Evolutionary conservation across 2,329 filamentous ascomycete species (phyloP).

Genomic region (Rutstroemia sp.): DNA sequence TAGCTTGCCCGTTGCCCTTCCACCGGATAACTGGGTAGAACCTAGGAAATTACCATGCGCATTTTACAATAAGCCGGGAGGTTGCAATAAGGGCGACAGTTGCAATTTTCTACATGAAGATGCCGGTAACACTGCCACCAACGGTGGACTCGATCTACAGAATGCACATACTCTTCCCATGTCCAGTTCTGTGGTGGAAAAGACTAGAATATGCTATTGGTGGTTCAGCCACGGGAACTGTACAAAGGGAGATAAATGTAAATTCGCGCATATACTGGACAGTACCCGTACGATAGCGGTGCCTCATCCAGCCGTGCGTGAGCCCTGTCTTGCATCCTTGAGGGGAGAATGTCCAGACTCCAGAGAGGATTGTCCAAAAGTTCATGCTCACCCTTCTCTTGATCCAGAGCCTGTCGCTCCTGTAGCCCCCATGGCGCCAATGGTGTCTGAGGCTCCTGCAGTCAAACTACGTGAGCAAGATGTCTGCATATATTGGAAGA

Average conservation of each 20-base stretch:
- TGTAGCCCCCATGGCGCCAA: neutral
- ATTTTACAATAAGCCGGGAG: neutral
- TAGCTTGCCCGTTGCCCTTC: neutral
- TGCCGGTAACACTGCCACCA: slow-evolving; percentile 2
- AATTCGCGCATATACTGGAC: neutral
- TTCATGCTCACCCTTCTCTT: neutral
- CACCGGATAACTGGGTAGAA: neutral
- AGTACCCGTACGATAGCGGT: neutral
- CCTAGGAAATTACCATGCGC: neutral
- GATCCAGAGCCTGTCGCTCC: neutral
- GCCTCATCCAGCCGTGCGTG: neutral
- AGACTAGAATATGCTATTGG: neutral
- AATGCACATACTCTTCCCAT: no score
- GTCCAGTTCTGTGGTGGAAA: neutral
- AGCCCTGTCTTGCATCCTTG: neutral
- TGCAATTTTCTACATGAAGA: slow-evolving; percentile 15
- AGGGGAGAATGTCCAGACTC: neutral
- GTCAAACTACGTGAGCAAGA: no score
- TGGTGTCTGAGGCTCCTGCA: no score
- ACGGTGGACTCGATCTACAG: neutral
- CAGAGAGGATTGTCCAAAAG: neutral
- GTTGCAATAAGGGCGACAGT: slow-evolving; percentile 6
- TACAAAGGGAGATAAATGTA: neutral
- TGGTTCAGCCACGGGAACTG: slow-evolving; percentile 7
- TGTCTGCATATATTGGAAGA: no score